A percentile compares a stretch with the other conserved stretches of the same genome.
phyloP scores from a whole-genome alignment of 345 rosid species.

The Hibiscus mutabilis region DNA sequence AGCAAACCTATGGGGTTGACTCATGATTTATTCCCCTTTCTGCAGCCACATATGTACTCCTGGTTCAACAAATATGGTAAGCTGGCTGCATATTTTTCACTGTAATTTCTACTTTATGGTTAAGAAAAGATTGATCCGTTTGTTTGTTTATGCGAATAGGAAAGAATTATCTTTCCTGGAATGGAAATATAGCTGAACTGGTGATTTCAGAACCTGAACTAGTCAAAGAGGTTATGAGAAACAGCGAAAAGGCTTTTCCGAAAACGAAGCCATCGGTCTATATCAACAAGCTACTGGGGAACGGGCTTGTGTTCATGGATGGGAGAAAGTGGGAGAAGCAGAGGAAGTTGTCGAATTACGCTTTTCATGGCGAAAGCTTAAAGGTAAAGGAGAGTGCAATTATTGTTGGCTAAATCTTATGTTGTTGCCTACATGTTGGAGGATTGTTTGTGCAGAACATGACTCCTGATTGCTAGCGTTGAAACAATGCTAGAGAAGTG shows the following conservation, averaged over 20 bases:
- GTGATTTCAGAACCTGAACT: conserved; percentile 33
- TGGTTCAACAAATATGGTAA: conserved; percentile 26
- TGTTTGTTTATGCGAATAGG: conserved; percentile 11
- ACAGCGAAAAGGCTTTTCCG: conserved; percentile 13
- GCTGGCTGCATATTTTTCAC: background rate
- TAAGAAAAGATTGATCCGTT: background rate
- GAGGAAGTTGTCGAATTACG: background rate
- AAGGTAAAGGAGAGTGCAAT: background rate
- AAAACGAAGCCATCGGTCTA: conserved; percentile 15
- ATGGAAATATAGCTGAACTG: conserved; percentile 26
- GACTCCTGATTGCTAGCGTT: background rate
- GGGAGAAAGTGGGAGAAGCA: conserved; percentile 32
- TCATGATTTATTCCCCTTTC: conserved; percentile 16
- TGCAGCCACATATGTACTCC: conserved; percentile 19
- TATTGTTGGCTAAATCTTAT: background rate
- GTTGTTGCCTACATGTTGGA: background rate
- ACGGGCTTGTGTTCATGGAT: conserved; percentile 22
- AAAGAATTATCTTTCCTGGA: conserved; percentile 31
- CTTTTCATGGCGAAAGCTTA: background rate
- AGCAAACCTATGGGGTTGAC: conserved; percentile 17
- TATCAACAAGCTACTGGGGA: conserved; percentile 22
- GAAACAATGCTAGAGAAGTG: background rate
- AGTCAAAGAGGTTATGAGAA: conserved; percentile 34
- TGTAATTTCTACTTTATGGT: background rate
- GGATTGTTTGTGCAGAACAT: background rate